Percentiles rank a stretch among this genome's conserved stretches.
Evolutionary conservation across 345 rosid genomes (phyloP).

Genomic region (Hibiscus mutabilis): DNA sequence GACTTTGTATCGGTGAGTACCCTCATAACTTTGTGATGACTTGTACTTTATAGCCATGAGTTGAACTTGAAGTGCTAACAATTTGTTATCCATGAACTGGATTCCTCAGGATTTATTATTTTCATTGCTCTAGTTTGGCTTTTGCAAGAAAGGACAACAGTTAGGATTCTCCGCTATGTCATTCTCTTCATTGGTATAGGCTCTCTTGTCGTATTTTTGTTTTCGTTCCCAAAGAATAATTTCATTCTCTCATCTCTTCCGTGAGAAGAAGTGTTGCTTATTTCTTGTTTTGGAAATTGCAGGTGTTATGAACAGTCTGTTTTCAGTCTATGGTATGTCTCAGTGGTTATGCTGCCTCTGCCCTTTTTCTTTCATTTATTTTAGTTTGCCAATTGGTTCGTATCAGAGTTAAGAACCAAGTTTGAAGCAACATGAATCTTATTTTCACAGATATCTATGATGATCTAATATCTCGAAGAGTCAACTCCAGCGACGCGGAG

Average conservation of each 20-base stretch:
- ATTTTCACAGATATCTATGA: slow-evolving; percentile 66
- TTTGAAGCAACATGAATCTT: background rate
- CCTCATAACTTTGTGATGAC: background rate
- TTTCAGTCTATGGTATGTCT: slow-evolving; percentile 82
- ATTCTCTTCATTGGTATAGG: slow-evolving; percentile 82
- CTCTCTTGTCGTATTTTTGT: background rate
- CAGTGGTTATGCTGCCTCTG: background rate
- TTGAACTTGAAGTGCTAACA: background rate
- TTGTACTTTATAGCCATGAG: background rate
- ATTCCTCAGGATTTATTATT: slow-evolving; percentile 67
- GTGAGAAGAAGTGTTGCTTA: slow-evolving; percentile 10
- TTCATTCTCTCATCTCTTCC: slow-evolving; percentile 1
- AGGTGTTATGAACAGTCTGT: slow-evolving; percentile 98
- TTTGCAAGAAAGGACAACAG: slow-evolving; percentile 75
- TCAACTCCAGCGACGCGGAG: slow-evolving; percentile 90
- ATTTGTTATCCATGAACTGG: background rate
- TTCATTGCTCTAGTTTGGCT: slow-evolving; percentile 79
- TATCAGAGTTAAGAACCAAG: background rate
- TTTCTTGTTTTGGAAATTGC: slow-evolving; percentile 23
- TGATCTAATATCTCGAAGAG: slow-evolving; percentile 90
- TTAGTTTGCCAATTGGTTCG: background rate
- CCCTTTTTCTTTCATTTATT: background rate
- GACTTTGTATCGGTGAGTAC: slow-evolving; percentile 79
- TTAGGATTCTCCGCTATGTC: slow-evolving; percentile 80
- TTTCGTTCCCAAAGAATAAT: background rate